phyloP scores from a whole-genome alignment of 352 stramenopile genomes.

The Phytopythium ostracodes region DNA sequence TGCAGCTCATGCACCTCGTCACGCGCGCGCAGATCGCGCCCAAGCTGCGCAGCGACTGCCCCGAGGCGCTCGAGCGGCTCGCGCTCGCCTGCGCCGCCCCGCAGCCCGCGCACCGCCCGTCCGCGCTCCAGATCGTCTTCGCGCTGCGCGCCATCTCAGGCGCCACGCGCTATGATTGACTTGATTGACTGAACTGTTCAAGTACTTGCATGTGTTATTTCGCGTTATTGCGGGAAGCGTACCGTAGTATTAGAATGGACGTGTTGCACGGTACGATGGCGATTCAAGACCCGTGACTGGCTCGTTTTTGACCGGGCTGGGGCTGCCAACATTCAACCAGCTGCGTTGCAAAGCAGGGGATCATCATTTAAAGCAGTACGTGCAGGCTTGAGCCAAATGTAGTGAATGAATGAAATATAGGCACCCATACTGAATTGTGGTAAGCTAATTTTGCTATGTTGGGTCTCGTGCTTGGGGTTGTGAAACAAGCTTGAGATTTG shows the following conservation, averaged over 20 bases:
- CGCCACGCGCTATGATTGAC: conserved; percentile 9
- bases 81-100: conserved; percentile 28
- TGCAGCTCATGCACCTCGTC: conserved; percentile 57
- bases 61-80: conserved; percentile 26
- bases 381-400: too few species aligned
- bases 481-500: too few species aligned
- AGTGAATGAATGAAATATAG: too few species aligned
- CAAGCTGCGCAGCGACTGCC: conserved; percentile 33
- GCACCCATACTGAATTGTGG: too few species aligned
- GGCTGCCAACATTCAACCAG: not conserved
- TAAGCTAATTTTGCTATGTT: too few species aligned
- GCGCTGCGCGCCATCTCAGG: conserved; percentile 31
- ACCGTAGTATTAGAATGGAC: too few species aligned
- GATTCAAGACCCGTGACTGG: not conserved
- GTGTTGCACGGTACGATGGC: too few species aligned
- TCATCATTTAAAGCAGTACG: too few species aligned
- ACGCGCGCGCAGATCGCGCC: conserved; percentile 39
- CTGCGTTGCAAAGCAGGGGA: too few species aligned
- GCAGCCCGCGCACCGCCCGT: conserved; percentile 32
- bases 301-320: not conserved
- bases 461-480: too few species aligned
- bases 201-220: not conserved
- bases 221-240: not conserved
- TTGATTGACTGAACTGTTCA: not conserved
- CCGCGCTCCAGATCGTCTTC: conserved; percentile 48